Conservation (phyloP, 257 asterid genomes). For the Solanum commersonii region DNA sequence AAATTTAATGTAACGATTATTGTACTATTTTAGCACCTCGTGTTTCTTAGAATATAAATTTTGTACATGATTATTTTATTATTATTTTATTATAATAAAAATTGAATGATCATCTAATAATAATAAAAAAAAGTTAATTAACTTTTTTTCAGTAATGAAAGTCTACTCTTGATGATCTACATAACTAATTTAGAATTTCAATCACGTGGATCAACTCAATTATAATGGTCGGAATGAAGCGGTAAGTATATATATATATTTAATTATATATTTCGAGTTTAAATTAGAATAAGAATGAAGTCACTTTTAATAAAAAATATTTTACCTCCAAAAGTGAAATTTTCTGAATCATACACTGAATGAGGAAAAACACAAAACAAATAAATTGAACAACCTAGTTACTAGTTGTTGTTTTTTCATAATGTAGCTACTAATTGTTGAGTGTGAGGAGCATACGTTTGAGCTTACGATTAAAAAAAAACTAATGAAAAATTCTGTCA, state of each 20-base stretch:
- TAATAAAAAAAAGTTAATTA: accelerated
- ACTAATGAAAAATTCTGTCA: background rate
- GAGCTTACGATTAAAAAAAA: background rate
- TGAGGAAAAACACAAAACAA: background rate
- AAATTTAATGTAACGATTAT: background rate
- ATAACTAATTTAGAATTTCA: background rate
- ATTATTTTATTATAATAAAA: too few species aligned
- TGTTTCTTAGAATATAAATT: too few species aligned
- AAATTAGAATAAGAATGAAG: background rate
- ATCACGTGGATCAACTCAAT: background rate
- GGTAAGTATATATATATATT: too few species aligned
- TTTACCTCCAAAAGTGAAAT: background rate
- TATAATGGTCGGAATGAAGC: background rate
- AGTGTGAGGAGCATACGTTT: background rate
- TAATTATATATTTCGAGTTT: background rate
- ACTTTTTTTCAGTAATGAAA: background rate
- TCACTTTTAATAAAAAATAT: background rate
- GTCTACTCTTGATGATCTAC: background rate
- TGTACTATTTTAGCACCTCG: background rate
- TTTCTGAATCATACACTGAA: background rate
- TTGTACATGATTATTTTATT: background rate
- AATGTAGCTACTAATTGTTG: background rate
- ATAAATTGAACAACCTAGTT: background rate
- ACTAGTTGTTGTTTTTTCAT: too few species aligned
- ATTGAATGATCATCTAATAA: background rate